Evolutionary conservation across 2,329 filamentous ascomycete genomes (phyloP).

Genomic region (Pseudonectria foliicola): DNA sequence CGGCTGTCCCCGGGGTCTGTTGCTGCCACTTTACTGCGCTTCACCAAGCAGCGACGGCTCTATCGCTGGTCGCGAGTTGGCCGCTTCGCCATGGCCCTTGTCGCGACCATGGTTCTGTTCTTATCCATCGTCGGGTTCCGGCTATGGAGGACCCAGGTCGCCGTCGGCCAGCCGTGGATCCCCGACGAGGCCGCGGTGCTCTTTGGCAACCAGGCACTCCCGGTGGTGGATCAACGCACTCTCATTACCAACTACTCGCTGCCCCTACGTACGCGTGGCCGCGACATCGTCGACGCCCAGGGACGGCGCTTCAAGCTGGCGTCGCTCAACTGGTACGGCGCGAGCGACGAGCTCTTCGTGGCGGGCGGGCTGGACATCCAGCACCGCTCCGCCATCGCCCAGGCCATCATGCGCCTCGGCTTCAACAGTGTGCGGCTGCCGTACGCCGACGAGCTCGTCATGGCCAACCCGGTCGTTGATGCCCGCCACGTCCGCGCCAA

Average conservation of each 20-base stretch:
- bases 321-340: constrained; percentile 66
- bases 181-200: constrained; percentile 39
- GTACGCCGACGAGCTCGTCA: constrained; percentile 63
- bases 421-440: constrained; percentile 66
- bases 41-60: constrained; percentile 6
- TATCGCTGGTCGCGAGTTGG: not conserved
- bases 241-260: constrained; percentile 43
- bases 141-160: constrained; percentile 38
- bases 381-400: constrained; percentile 54
- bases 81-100: constrained; percentile 23
- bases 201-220: constrained; percentile 44
- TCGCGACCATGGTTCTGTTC: constrained; percentile 25
- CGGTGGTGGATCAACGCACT: constrained; percentile 33
- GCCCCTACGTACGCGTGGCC: constrained; percentile 52
- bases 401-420: constrained; percentile 52
- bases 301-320: constrained; percentile 54
- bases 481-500: constrained; percentile 47
- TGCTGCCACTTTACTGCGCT: not conserved
- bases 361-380: constrained; percentile 56
- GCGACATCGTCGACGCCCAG: constrained; percentile 51
- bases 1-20: too few species aligned
- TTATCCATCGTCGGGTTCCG: constrained; percentile 30
- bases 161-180: constrained; percentile 38
- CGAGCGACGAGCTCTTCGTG: constrained; percentile 59
- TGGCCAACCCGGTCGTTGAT: constrained; percentile 48